Base-by-base conservation (phyloP, 305 asterid species). In the Fraxinus sp. region DNA sequence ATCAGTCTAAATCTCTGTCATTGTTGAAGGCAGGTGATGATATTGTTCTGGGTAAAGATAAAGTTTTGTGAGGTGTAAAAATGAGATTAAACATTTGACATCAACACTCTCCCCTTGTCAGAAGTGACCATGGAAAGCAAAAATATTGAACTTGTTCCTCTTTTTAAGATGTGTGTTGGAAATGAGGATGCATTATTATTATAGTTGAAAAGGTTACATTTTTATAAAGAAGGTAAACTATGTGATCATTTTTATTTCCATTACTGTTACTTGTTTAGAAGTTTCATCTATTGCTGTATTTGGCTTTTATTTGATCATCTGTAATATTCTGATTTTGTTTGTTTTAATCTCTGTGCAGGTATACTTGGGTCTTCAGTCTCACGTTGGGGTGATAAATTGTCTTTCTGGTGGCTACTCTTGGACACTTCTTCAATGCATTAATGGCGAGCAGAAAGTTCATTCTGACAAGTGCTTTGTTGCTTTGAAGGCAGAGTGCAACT, bases 401-500 rank as follows among this genome's bases (percentile, higher is more conserved):
- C 92, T 92, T 76, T 78, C 91, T 66, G 94, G 91, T 84, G 96
- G 92, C 78, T 90, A 84, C 86, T 91, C 92, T 28, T 97, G 99
- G 99, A 87, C 90, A 57, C 91, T 94, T 85, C 88, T 97, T 86
- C 92, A 92, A 88, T 93, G 98, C 89, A 89, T 91, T 89, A 91
- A 91, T 74, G 90, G 92, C 78, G 97, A 97, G 84, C 92, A 91
- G 75, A 91, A 87, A 85, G 91, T 89, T 81, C 94, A 91, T 85
- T 88, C 93, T 82, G 87, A 87, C 36, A 93, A 80, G 80, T 91
- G 84, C 39, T 84, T 85, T 81, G 90, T 91, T 80, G 94, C 98
- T 71, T 83, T 97, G 80, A 91, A 83, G 90, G 98, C 97, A 78
- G 99, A 95, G 85, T 93, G 98, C 94, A 93, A 95, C 88, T 92